phyloP scores from a whole-genome alignment of 2,329 filamentous ascomycete species.

The Tolypocladium tropicale region DNA sequence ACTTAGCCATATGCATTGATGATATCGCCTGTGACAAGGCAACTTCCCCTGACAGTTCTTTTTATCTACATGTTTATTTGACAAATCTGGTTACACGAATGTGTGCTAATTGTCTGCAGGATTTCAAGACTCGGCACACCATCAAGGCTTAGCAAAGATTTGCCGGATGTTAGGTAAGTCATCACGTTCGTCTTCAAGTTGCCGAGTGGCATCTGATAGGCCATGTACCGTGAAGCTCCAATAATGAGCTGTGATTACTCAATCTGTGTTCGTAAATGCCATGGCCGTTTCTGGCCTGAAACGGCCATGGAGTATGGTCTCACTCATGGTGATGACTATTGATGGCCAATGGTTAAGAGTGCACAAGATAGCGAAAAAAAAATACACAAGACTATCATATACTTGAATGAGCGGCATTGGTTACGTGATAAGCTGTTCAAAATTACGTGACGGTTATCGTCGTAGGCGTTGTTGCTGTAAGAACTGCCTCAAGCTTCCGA shows the following conservation, averaged over 20 bases:
- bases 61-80: neutral
- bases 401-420: no score
- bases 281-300: no score
- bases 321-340: neutral
- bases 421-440: no score
- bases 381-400: no score
- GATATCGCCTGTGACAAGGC: constrained; percentile 37
- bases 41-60: constrained; percentile 18
- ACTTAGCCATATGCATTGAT: constrained; percentile 37
- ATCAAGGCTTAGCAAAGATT: neutral
- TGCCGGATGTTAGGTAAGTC: neutral
- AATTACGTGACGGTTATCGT: no score
- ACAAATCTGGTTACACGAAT: neutral
- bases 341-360: neutral
- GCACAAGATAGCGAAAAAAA: neutral
- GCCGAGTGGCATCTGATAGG: neutral
- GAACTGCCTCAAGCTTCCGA: no score
- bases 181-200: no score
- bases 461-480: no score
- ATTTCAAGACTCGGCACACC: neutral
- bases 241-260: neutral
- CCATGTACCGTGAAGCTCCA: neutral
- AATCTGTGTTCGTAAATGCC: no score
- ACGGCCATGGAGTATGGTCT: neutral
- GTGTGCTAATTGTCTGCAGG: constrained; percentile 2